Conservation (phyloP, 75 land plant genomes). For the Ceratopteris richardii region DNA sequence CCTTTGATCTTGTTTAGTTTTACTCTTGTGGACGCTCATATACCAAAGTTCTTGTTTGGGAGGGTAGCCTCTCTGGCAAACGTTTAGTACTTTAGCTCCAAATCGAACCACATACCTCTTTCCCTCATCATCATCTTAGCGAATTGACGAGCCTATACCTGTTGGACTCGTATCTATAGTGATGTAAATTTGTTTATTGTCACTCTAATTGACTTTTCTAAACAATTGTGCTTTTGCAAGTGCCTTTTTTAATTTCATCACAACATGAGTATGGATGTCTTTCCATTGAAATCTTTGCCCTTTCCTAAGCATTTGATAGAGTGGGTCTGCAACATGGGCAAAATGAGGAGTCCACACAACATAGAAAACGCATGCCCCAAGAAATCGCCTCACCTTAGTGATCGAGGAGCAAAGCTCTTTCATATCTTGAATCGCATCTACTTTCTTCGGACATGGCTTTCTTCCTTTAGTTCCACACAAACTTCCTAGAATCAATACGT, state of each 20-base stretch:
- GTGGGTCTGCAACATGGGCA: background rate
- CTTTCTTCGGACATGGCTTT: background rate
- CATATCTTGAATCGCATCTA: background rate
- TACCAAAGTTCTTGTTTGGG: too few species aligned
- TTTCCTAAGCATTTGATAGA: background rate
- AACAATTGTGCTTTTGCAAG: background rate
- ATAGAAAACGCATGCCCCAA: conserved; percentile 3
- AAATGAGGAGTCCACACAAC: background rate
- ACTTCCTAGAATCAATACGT: background rate
- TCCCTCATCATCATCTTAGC: conserved; percentile 1
- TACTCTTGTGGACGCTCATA: too few species aligned
- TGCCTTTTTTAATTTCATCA: background rate
- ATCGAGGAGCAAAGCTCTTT: background rate
- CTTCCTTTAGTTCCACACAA: background rate
- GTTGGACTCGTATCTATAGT: background rate
- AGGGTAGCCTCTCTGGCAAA: background rate
- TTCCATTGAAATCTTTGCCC: conserved; percentile 5
- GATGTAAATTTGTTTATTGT: background rate
- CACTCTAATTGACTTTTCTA: background rate
- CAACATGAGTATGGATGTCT: background rate
- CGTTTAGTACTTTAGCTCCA: background rate
- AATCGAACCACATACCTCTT: background rate
- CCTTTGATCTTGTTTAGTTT: too few species aligned
- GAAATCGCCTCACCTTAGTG: background rate
- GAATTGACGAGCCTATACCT: background rate